phyloP scores from a whole-genome alignment of 345 rosid genomes.

The Gossypium arboreum region DNA sequence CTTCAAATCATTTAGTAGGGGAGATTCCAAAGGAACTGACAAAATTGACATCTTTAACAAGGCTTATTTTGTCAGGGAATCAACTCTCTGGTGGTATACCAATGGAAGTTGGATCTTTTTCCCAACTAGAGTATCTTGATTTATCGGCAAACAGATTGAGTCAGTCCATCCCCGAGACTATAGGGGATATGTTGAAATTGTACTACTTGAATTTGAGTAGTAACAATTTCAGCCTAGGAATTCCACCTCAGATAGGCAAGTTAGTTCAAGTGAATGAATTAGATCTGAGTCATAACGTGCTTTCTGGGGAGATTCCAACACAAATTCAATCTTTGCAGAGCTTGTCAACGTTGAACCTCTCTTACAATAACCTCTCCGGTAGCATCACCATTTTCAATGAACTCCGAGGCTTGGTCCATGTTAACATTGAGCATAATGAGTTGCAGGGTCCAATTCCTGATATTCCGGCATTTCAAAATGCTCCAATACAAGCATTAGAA shows the following conservation, averaged over 20 bases:
- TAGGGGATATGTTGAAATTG: neutral
- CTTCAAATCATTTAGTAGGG: conserved; percentile 1
- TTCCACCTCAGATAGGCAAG: neutral
- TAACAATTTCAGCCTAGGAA: neutral
- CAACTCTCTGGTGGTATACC: neutral
- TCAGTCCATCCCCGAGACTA: neutral
- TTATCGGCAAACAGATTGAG: neutral
- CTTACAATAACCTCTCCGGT: neutral
- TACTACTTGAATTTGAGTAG: neutral
- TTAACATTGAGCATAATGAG: neutral
- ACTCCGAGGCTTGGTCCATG: neutral
- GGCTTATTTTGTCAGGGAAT: neutral
- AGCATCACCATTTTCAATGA: neutral
- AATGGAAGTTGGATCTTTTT: neutral
- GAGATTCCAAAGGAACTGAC: neutral
- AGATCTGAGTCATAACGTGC: conserved; percentile 7
- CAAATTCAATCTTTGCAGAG: neutral
- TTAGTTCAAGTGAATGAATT: neutral
- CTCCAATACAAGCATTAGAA: conserved; percentile 4
- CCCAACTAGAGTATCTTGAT: neutral
- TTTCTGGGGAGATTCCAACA: neutral
- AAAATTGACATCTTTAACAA: neutral
- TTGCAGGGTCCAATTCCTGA: conserved; percentile 3
- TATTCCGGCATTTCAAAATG: neutral
- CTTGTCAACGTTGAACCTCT: conserved; percentile 1